Base-by-base conservation (phyloP, 2,329 filamentous ascomycete species). In the Curvularia verruculosa region DNA sequence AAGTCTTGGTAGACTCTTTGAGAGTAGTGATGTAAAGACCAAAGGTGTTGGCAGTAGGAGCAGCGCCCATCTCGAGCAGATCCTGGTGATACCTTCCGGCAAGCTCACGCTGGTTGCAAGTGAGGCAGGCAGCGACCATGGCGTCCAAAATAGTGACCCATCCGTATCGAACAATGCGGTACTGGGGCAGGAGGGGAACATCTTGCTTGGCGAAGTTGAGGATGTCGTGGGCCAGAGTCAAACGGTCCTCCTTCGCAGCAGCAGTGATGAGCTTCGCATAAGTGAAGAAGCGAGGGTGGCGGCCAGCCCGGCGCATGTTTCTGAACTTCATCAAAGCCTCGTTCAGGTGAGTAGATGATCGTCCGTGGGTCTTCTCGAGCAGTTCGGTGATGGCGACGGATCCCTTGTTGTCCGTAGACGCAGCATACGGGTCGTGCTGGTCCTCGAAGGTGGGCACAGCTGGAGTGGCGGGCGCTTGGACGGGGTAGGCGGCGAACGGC, bases 21-120 rank as follows among this genome's bases (percentile, higher is more conserved):
- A 99, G 83, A 1, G 94, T 98, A n/a, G 96, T 98, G 79, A 99
- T 99, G 83, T 98, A 99, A 18, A 99, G 85, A 58, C 95, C 95
- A 68, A 96, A 99, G 0, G 95, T 99, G 82, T 99, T 99, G 41
- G 95, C 95, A 2, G 94, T 96, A 15, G 95, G 95, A 9, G 93
- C 89, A 58, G 90, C 88, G 46, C 94, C 94, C 82, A 98, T 95
- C 59, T 92, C 88, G 47, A 96, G 83, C 65, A 99, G 84, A 76
- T 99, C 92, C 76, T 95, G 89, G 74, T 98, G 95, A 77, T 90
- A 97, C 68, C 92, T 88, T 75, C 89, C 88, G 59, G 95, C 95
- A 58, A 91, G 81, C 56, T 85, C 84, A 54, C 94, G 91, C 73
- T 94, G 89, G 60, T 92, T 91, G 45, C 91, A 83, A 40, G 87